Evolutionary conservation across 306 rosid species (phyloP).

Genomic region (Psophocarpus tetragonolobus): DNA sequence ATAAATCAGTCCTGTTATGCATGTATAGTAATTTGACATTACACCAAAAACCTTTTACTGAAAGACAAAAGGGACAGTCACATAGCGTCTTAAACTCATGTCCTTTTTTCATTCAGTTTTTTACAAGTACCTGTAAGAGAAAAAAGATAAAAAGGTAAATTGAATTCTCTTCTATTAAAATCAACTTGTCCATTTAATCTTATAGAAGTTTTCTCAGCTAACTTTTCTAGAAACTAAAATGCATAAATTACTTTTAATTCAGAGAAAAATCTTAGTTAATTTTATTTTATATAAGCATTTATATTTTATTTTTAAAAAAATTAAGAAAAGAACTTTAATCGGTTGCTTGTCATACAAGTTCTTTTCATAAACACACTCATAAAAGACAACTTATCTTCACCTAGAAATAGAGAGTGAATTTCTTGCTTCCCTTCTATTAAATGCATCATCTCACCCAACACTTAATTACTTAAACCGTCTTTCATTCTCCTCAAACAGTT

Average conservation of each 20-base stretch:
- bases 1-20: neutral
- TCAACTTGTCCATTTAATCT: neutral
- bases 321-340: neutral
- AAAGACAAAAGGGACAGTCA: neutral
- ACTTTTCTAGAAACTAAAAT: neutral
- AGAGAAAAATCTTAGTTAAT: no score
- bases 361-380: neutral
- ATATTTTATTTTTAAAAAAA: no score
- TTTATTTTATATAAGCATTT: no score
- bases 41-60: neutral
- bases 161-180: neutral
- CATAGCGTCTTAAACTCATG: neutral
- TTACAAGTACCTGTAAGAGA: neutral
- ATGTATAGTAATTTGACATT: neutral
- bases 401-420: neutral
- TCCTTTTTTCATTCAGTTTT: neutral
- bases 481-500: neutral
- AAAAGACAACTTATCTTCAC: neutral
- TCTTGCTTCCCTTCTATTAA: neutral
- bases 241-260: neutral
- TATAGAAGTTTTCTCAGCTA: neutral
- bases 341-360: neutral
- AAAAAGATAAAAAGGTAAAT: no score
- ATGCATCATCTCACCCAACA: neutral
- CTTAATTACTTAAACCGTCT: neutral